Evolutionary conservation across 1,284 basidiomycete genomes (phyloP).

Genomic region (Lentinus polychrous): DNA sequence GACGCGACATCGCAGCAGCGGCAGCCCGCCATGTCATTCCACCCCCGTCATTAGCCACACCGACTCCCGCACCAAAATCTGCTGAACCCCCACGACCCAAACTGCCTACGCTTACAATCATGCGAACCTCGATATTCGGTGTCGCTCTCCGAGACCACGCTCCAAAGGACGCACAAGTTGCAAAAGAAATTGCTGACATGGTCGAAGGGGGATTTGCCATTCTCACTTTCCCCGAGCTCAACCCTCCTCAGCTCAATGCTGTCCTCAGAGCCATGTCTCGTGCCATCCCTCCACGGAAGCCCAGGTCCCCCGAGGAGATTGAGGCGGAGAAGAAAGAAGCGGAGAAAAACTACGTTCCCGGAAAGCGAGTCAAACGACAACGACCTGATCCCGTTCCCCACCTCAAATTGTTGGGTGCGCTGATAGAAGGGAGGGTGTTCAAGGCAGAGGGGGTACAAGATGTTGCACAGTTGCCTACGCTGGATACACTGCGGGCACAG

Average conservation of each 20-base stretch:
- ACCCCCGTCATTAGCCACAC: constrained; percentile 35
- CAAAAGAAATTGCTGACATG: constrained; percentile 44
- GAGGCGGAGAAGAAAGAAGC: constrained; percentile 40
- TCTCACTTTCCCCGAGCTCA: constrained; percentile 57
- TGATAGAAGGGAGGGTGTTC: constrained; percentile 69
- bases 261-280: constrained; percentile 65
- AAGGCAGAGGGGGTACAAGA: constrained; percentile 48
- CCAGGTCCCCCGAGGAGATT: constrained; percentile 42
- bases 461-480: constrained; percentile 60
- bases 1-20: constrained; percentile 55
- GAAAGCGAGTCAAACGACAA: constrained; percentile 53
- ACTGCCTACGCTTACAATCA: constrained; percentile 49
- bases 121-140: constrained; percentile 68
- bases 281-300: constrained; percentile 50
- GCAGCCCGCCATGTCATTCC: constrained; percentile 34
- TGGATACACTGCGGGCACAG: constrained; percentile 68
- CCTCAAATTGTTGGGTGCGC: constrained; percentile 63
- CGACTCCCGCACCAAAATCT: constrained; percentile 28
- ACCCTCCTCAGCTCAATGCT: constrained; percentile 63
- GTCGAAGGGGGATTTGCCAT: constrained; percentile 58
- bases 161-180: constrained; percentile 40
- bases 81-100: constrained; percentile 17
- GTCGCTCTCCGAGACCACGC: constrained; percentile 57
- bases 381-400: constrained; percentile 51
- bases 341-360: constrained; percentile 52